Conservation (phyloP, 495 filamentous ascomycete species). For the Trypethelium eluteriae region DNA sequence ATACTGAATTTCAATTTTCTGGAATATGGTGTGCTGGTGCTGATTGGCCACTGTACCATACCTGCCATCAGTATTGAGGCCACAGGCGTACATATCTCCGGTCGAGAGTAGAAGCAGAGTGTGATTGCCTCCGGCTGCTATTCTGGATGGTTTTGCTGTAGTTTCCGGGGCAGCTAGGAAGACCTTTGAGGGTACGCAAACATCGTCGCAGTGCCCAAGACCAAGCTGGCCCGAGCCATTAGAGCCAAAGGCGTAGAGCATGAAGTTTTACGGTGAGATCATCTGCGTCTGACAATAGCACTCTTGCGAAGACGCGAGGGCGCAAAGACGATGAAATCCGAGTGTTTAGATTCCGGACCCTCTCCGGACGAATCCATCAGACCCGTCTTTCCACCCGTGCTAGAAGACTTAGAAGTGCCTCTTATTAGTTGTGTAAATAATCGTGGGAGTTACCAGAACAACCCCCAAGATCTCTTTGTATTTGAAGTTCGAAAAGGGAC, state of each 20-base stretch:
- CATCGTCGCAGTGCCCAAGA: conserved; percentile 66
- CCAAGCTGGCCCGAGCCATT: conserved; percentile 86
- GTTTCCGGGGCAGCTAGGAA: background rate
- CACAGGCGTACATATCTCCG: conserved; percentile 56
- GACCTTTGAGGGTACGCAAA: conserved; percentile 50
- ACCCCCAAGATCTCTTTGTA: background rate
- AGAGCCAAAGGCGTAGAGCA: conserved; percentile 78
- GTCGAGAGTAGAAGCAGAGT: conserved; percentile 58
- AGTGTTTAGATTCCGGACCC: too few species aligned
- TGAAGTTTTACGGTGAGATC: conserved; percentile 24
- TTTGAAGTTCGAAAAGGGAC: background rate
- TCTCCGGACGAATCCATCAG: too few species aligned
- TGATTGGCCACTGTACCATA: conserved; percentile 36
- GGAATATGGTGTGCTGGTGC: conserved; percentile 26
- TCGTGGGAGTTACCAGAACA: background rate
- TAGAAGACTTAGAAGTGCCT: too few species aligned
- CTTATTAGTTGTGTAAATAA: too few species aligned
- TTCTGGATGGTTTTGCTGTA: conserved; percentile 24
- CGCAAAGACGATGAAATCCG: too few species aligned
- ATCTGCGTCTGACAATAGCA: background rate
- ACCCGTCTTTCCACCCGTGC: too few species aligned
- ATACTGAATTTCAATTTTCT: conserved; percentile 16
- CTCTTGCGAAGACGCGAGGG: background rate
- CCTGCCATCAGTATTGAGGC: conserved; percentile 50
- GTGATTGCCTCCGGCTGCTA: conserved; percentile 81